phyloP scores from a whole-genome alignment of 106 monocot genomes.

The Platanthera guangdongensis region DNA sequence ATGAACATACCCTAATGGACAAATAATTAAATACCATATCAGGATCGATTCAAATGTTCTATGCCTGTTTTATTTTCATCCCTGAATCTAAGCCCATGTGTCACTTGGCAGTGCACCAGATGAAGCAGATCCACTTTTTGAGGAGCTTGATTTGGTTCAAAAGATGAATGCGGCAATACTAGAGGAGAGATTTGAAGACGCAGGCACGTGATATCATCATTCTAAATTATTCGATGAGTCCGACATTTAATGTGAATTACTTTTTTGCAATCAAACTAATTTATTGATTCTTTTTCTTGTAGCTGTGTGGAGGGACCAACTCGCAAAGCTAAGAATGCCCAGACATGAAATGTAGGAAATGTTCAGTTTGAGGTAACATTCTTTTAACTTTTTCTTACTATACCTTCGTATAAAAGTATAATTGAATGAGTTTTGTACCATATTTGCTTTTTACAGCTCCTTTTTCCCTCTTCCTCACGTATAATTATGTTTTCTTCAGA shows the following conservation, averaged over 20 bases:
- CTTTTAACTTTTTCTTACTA: background rate
- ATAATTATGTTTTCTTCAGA: background rate
- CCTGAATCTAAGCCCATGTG: background rate
- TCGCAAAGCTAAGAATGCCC: constrained; percentile 16
- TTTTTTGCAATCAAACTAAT: background rate
- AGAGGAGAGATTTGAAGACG: constrained; percentile 61
- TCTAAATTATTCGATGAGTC: background rate
- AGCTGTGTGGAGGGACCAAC: constrained; percentile 41
- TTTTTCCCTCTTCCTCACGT: background rate
- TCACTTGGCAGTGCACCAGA: constrained; percentile 44
- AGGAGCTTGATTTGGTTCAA: constrained; percentile 49
- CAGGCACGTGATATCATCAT: constrained; percentile 24
- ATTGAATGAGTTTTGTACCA: background rate
- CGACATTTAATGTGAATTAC: background rate
- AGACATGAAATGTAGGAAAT: constrained; percentile 13
- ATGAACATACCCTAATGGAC: too few relatives aligned
- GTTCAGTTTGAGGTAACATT: constrained; percentile 5
- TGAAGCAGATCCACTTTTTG: constrained; percentile 37
- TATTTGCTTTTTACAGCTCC: background rate
- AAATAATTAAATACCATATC: too few relatives aligned
- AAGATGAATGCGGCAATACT: constrained; percentile 38
- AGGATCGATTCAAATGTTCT: too few relatives aligned
- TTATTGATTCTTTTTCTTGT: background rate
- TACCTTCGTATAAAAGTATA: background rate
- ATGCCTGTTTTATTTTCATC: too few relatives aligned